Evolutionary conservation across 208 protist genomes (phyloP).

Genomic region (Porcisia deanei): DNA sequence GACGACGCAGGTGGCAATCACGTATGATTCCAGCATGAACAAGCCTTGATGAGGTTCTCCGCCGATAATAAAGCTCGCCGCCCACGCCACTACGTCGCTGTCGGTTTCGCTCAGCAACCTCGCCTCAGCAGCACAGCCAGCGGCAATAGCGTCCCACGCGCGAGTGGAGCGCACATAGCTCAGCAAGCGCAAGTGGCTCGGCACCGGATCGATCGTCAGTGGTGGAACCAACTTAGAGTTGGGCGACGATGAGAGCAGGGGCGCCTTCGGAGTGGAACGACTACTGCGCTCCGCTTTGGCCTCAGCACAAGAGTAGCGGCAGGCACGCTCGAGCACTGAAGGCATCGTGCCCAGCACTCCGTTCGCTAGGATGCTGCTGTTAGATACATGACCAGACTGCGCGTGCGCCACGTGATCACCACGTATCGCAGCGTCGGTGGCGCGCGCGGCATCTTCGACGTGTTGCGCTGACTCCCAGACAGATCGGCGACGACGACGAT

Average conservation of each 20-base stretch:
- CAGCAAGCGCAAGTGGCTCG: conserved; percentile 12
- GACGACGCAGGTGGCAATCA: conserved; percentile 60
- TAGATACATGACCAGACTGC: not conserved
- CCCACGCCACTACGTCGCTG: conserved; percentile 62
- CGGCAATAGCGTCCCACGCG: conserved; percentile 49
- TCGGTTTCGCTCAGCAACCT: conserved; percentile 35
- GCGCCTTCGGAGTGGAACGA: not conserved
- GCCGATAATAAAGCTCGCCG: conserved; percentile 46
- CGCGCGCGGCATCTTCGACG: not conserved
- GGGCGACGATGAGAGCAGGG: not conserved
- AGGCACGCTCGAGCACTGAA: conserved; percentile 7
- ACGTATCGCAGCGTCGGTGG: not conserved
- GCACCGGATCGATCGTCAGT: conserved; percentile 15
- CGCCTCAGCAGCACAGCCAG: conserved; percentile 58
- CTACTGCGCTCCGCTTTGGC: not conserved
- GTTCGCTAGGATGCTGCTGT: not conserved
- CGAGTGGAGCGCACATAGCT: conserved; percentile 28
- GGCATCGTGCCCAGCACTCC: conserved; percentile 1
- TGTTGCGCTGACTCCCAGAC: conserved; percentile 6
- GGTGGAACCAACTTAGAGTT: not conserved
- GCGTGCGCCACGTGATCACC: not conserved
- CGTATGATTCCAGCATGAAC: conserved; percentile 57
- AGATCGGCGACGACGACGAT: conserved; percentile 5
- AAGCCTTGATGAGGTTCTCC: conserved; percentile 44
- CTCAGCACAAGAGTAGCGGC: not conserved